Conservation (phyloP, 345 rosid genomes). For the Eucalyptus camaldulensis region DNA sequence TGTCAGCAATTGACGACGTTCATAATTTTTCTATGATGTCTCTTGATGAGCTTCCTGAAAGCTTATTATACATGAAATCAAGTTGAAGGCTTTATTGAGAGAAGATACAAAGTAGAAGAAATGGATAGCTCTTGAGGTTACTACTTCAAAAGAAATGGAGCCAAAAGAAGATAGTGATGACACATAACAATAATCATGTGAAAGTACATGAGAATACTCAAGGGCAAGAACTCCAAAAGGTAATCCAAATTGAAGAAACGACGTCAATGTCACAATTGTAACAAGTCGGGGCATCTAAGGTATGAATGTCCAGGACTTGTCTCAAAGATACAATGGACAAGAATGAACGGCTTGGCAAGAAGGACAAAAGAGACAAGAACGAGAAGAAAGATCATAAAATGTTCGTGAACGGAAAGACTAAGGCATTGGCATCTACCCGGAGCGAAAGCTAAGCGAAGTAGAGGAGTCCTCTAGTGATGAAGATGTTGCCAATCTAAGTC, state of each 20-base stretch:
- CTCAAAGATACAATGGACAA: neutral
- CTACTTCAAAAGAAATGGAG: neutral
- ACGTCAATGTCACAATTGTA: neutral
- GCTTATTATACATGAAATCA: neutral
- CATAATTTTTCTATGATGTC: neutral
- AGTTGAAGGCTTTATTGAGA: neutral
- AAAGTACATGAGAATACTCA: neutral
- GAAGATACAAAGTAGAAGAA: neutral
- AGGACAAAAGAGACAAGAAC: neutral
- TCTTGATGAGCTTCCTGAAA: neutral
- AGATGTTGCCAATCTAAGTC: neutral
- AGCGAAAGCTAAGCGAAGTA: neutral
- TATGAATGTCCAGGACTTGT: neutral
- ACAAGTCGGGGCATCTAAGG: neutral
- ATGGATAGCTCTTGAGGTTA: neutral
- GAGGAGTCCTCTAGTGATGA: neutral
- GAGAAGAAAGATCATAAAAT: neutral
- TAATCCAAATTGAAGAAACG: neutral
- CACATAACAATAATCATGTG: neutral
- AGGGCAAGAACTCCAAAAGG: neutral
- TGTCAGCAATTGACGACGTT: rapidly evolving
- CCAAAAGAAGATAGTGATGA: neutral
- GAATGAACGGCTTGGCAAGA: no score
- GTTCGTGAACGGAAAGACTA: neutral
- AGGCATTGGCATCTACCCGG: neutral